phyloP scores from a whole-genome alignment of 176 grass and related monocot species.

The Dendrocalamus sinicus region DNA sequence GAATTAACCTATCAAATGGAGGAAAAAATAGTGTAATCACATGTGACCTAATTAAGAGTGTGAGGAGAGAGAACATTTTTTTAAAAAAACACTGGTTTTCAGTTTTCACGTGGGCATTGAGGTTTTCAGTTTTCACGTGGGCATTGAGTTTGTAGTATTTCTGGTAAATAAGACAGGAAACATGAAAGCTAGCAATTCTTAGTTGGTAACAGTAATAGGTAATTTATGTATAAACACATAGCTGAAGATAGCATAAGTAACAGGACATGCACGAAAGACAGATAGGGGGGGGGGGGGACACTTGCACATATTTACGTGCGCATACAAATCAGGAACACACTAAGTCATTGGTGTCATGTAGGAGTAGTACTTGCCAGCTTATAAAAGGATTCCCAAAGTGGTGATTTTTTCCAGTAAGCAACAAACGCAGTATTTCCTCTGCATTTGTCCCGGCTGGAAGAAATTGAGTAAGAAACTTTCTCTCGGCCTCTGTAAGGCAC shows the following conservation, averaged over 20 bases:
- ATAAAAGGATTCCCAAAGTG: conserved; percentile 64
- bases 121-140: not conserved
- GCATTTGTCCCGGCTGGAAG: conserved; percentile 56
- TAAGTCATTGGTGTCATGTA: not conserved
- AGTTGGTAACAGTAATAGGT: not conserved
- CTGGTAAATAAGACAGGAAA: not conserved
- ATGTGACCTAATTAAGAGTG: not conserved
- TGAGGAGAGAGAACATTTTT: not conserved
- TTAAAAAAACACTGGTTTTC: not conserved
- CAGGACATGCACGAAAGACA: not conserved
- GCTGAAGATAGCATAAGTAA: not conserved
- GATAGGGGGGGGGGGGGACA: too few species aligned
- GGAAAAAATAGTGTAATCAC: not conserved
- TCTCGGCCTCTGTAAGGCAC: conserved; percentile 72
- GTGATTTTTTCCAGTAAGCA: conserved; percentile 56
- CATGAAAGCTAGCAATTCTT: not conserved
- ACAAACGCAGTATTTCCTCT: conserved; percentile 58
- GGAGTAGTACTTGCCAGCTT: conserved; percentile 63
- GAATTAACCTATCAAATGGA: not conserved
- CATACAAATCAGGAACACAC: not conserved
- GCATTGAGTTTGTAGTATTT: not conserved
- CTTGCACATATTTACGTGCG: not conserved
- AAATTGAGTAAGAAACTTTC: conserved; percentile 69
- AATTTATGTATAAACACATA: not conserved
- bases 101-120: not conserved